Conservation (phyloP, 495 filamentous ascomycete species). For the Podospora comata region DNA sequence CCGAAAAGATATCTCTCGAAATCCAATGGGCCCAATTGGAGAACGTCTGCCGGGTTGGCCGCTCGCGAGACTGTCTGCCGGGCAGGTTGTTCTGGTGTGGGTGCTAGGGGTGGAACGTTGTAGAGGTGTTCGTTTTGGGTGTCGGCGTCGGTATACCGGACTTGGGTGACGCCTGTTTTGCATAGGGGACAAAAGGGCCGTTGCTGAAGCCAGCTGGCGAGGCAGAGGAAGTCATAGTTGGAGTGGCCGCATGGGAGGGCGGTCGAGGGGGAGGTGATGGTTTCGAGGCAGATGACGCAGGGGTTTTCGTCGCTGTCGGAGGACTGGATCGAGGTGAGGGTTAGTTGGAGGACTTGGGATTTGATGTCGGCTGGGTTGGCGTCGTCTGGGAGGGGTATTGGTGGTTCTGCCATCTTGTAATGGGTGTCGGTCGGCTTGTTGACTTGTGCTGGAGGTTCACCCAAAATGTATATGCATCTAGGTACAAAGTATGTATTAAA, state of each 20-base stretch:
- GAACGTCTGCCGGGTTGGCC: no score
- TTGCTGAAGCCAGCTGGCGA: constrained; percentile 78
- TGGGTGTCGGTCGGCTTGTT: no score
- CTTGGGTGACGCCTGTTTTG: constrained; percentile 63
- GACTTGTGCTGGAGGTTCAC: no score
- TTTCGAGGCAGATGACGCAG: constrained; percentile 74
- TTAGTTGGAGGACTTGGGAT: constrained; percentile 45
- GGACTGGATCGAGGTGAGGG: constrained; percentile 44
- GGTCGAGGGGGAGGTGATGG: constrained; percentile 65
- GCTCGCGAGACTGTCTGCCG: no score
- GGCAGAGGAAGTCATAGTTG: constrained; percentile 80
- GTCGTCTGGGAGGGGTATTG: constrained; percentile 24
- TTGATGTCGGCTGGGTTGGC: constrained; percentile 33
- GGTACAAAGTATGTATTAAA: no score
- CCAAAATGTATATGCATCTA: no score
- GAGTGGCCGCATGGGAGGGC: constrained; percentile 73
- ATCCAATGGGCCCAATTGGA: no score
- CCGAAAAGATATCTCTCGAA: no score
- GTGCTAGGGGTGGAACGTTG: constrained; percentile 29
- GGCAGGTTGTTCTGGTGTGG: neutral
- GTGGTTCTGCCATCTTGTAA: neutral
- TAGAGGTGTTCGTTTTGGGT: constrained; percentile 45
- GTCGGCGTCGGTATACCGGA: constrained; percentile 61
- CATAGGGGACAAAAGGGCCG: constrained; percentile 74
- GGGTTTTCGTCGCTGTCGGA: constrained; percentile 28